These are phyloP conservation scores for Tolypocladium album DNA, from an alignment of 2,329 filamentous ascomycete genomes.

Conservation along the genomic window DNA sequence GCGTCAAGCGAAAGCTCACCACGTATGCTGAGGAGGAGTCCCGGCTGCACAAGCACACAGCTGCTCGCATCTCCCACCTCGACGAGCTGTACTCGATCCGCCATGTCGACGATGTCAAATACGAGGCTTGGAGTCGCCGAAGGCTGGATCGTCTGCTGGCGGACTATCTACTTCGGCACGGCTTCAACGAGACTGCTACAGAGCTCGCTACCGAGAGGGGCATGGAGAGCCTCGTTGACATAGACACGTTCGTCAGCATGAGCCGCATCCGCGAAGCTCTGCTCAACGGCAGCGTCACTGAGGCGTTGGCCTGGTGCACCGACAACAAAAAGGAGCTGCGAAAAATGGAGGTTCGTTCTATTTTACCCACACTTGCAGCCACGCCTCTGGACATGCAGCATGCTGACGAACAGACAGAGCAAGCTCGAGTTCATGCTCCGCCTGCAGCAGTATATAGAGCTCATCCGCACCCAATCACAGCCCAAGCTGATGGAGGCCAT, in stretches of 20 bases:
- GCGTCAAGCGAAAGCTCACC: constrained; percentile 78
- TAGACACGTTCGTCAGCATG: constrained; percentile 79
- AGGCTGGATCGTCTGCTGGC: constrained; percentile 76
- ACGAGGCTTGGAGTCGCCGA: constrained; percentile 78
- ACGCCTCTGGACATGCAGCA: background rate
- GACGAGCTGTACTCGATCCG: constrained; percentile 71
- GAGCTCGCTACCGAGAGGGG: constrained; percentile 64
- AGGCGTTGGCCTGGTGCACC: constrained; percentile 80
- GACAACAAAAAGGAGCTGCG: constrained; percentile 90
- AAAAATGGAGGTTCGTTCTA: constrained; percentile 60
- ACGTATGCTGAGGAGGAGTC: constrained; percentile 69
- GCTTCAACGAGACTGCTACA: constrained; percentile 68
- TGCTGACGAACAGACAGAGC: constrained; percentile 35
- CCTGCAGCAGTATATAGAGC: constrained; percentile 89
- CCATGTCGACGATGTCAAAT: constrained; percentile 81
- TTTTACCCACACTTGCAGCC: background rate
- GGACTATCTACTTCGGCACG: constrained; percentile 82
- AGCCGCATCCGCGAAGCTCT: constrained; percentile 67
- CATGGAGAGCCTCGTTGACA: constrained; percentile 75
- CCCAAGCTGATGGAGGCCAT: constrained; percentile 66
- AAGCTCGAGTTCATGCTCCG: constrained; percentile 89
- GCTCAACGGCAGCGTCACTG: constrained; percentile 56
- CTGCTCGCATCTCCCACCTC: constrained; percentile 69
- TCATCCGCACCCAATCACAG: constrained; percentile 58
- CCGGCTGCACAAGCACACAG: constrained; percentile 62